Evolutionary conservation across 2,329 filamentous ascomycete species (phyloP).

Genomic region (Fusarium guadeloupense): DNA sequence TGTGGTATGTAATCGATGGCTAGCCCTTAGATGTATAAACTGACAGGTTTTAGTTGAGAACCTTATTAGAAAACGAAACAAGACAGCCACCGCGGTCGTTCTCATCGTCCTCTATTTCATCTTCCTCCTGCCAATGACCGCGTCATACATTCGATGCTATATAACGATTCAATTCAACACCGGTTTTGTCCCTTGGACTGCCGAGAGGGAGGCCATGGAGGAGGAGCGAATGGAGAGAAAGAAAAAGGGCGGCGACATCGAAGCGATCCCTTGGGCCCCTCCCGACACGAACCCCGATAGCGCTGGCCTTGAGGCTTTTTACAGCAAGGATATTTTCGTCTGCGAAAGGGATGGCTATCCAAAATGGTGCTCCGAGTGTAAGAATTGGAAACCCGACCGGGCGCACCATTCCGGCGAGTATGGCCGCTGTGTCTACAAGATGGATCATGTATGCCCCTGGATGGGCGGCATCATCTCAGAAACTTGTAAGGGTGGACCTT

Average conservation of each 20-base stretch:
- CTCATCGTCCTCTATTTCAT: constrained; percentile 79
- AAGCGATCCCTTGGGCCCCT: constrained; percentile 46
- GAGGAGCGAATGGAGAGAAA: constrained; percentile 36
- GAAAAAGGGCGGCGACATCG: constrained; percentile 40
- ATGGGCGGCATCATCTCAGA: constrained; percentile 94
- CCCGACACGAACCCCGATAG: constrained; percentile 66
- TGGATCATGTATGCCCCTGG: constrained; percentile 98
- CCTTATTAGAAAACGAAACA: constrained; percentile 63
- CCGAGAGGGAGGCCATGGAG: constrained; percentile 51
- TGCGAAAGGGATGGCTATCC: constrained; percentile 87
- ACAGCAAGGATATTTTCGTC: constrained; percentile 82
- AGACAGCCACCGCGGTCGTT: constrained; percentile 67
- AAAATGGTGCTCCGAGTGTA: constrained; percentile 84
- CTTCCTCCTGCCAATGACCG: constrained; percentile 72
- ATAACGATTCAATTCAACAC: constrained; percentile 72
- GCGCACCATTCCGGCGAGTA: constrained; percentile 88
- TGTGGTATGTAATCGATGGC: constrained; percentile 64
- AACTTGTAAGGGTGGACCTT: constrained; percentile 61
- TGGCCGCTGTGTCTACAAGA: constrained; percentile 82
- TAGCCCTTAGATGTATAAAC: neutral
- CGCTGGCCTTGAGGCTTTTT: constrained; percentile 78
- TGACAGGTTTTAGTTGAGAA: constrained; percentile 66
- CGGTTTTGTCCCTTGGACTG: constrained; percentile 72
- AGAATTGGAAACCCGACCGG: constrained; percentile 87
- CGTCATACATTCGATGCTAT: constrained; percentile 75